Evolutionary conservation across 2,329 filamentous ascomycete species (phyloP).

Genomic region (Aureobasidium pullulans): DNA sequence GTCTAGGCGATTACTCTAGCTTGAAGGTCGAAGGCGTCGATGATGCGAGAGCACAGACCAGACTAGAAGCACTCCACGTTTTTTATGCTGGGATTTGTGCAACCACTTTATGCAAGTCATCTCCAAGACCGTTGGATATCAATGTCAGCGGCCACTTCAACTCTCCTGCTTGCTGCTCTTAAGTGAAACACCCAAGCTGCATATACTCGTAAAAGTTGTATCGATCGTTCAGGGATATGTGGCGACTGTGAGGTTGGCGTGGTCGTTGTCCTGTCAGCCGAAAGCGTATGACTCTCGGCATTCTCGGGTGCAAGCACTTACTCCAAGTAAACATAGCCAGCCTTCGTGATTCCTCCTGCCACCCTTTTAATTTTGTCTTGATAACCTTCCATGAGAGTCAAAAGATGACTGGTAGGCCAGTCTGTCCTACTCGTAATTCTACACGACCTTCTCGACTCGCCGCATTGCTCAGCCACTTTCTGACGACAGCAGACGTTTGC

Average conservation of each 20-base stretch:
- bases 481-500: slow-evolving; percentile 14
- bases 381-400: not conserved
- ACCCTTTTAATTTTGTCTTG: not conserved
- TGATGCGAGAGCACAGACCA: not conserved
- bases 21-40: slow-evolving; percentile 7
- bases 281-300: not conserved
- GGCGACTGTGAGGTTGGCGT: not conserved
- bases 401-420: not conserved
- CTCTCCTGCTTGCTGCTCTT: not conserved
- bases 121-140: not conserved
- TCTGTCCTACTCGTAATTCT: not conserved
- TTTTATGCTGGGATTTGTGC: not conserved
- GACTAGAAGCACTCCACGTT: not conserved
- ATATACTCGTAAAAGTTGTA: not conserved
- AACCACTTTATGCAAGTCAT: not conserved
- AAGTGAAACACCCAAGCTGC: not conserved
- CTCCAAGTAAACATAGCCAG: slow-evolving; percentile 5
- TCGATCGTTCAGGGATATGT: not conserved
- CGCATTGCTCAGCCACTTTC: slow-evolving; percentile 15
- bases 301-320: not conserved
- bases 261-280: slow-evolving; percentile 4
- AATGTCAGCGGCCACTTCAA: not conserved
- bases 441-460: not conserved
- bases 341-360: not conserved
- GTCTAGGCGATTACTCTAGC: not conserved